Conservation (phyloP, 768 basidiomycete genomes). For the Harrya chromipes region DNA sequence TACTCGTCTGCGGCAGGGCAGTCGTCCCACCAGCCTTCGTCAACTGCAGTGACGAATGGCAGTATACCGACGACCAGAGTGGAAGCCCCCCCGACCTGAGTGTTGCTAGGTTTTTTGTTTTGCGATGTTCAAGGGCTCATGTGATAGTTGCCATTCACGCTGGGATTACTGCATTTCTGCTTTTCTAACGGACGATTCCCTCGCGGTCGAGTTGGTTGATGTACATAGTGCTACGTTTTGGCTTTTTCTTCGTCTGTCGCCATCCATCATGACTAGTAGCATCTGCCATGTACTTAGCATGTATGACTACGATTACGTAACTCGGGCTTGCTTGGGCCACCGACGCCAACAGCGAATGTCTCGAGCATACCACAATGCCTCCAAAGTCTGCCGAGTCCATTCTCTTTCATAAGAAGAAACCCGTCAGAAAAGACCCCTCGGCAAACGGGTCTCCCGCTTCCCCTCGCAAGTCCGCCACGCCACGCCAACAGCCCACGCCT, state of each 20-base stretch:
- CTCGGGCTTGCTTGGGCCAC: constrained; percentile 5
- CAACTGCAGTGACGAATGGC: constrained; percentile 37
- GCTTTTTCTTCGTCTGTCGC: constrained; percentile 3
- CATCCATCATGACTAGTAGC: constrained; percentile 18
- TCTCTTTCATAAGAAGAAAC: constrained; percentile 68
- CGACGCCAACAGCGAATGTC: too few species aligned
- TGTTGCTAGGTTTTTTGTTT: background rate
- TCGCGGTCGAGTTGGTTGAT: constrained; percentile 20
- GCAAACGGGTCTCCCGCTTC: constrained; percentile 18
- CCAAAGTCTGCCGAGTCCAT: constrained; percentile 41
- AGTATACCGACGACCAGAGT: constrained; percentile 39
- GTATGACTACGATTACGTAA: constrained; percentile 26
- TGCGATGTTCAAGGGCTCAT: constrained; percentile 9
- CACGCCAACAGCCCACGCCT: constrained; percentile 40
- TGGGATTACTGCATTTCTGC: constrained; percentile 22
- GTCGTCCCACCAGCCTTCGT: constrained; percentile 28
- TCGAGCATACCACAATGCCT: constrained; percentile 18
- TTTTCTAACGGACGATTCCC: constrained; percentile 25
- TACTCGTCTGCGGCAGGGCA: constrained; percentile 44
- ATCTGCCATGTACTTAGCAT: constrained; percentile 12
- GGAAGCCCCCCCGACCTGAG: constrained; percentile 41
- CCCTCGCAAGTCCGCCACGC: constrained; percentile 36
- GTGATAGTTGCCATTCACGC: constrained; percentile 19
- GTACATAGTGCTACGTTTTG: constrained; percentile 28
- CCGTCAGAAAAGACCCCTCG: constrained; percentile 28